These are phyloP conservation scores for Oenanthe javanica DNA, from an alignment of 140 eudicot genomes.

Conservation along the genomic window DNA sequence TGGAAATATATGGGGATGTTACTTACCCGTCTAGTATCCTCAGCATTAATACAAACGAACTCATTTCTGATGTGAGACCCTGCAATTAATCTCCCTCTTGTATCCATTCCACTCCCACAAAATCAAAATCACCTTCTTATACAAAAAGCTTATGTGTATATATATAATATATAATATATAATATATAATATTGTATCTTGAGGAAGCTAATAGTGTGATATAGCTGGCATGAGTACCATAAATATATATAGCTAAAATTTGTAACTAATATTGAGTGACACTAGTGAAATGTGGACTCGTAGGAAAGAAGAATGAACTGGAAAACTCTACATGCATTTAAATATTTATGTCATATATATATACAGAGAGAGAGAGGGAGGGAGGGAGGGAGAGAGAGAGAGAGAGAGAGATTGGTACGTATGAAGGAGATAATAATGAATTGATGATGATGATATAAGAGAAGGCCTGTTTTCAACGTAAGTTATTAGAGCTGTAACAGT, in stretches of 20 bases:
- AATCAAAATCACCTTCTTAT: neutral
- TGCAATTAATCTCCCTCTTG: slow-evolving; percentile 8
- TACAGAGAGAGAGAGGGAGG: too few relatives aligned
- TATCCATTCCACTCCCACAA: slow-evolving; percentile 6
- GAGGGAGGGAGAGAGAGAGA: too few relatives aligned
- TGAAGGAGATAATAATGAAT: neutral
- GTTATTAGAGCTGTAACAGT: slow-evolving; percentile 5
- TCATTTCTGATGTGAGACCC: slow-evolving; percentile 14
- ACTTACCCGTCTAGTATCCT: neutral
- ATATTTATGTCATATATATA: too few relatives aligned
- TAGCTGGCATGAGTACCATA: neutral
- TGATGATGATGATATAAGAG: neutral
- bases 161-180: neutral
- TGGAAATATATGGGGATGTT: neutral
- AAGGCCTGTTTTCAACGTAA: neutral
- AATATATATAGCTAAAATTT: too few relatives aligned
- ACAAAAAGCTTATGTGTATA: neutral
- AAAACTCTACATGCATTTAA: neutral
- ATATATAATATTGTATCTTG: neutral
- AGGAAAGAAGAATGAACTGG: neutral
- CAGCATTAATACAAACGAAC: slow-evolving; percentile 7
- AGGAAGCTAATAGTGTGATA: neutral
- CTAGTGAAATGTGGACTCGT: neutral
- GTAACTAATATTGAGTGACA: neutral
- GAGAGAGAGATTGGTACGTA: neutral